Base-by-base conservation (phyloP, 768 basidiomycete genomes). In the Hydnum rufescens region DNA sequence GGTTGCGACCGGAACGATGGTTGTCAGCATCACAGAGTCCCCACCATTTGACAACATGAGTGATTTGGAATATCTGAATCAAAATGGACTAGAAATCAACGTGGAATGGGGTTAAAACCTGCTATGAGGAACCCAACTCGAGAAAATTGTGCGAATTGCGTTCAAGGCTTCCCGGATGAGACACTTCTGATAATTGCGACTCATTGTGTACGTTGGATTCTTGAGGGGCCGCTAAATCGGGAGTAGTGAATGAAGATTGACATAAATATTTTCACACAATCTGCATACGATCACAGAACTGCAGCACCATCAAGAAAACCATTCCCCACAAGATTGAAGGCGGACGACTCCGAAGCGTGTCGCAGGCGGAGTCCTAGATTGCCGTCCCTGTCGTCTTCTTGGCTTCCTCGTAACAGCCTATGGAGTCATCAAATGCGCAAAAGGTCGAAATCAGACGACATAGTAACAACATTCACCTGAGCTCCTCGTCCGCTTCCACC, bases 41-140 rank as follows among this genome's bases (percentile, higher is more conserved):
- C 66, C 62, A 4, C 68, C 63, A 46, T 64, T 65, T 25, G 79
- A 71, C 51, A 79, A 70, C 0, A 73, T 66, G 60, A 82, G 82
- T 81, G 83, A 83, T 64, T 75, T 82, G 42, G 74, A 74, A 60
- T 85, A 87, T 67, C 84, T 87, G 31, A 5, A n/a, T n/a, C n/a
- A n/a, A 1, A 39, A 22, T 13, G 13, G 36, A 39, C 22, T 1
- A 39, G 13, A 39, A 22, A 50, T 42, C 4, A 4, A 53, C 34
- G 26, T 25, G 19, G n/a, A 13, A 54, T 19, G 19, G 18, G n/a
- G n/a, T n/a, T 42, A 51, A 51, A 39, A 13, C 22, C 23, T 30
- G 47, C 25, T 42, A 3, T 25, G 3, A 53, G 28, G 26, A 36
- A 25, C 64, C 74, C 59, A 53, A 85, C 85, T 84, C 82, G 19